Evolutionary conservation across 1,284 basidiomycete species (phyloP), one percentile per base, ranked within the genome.

Genomic region (Laetiporus sulphureus): DNA sequence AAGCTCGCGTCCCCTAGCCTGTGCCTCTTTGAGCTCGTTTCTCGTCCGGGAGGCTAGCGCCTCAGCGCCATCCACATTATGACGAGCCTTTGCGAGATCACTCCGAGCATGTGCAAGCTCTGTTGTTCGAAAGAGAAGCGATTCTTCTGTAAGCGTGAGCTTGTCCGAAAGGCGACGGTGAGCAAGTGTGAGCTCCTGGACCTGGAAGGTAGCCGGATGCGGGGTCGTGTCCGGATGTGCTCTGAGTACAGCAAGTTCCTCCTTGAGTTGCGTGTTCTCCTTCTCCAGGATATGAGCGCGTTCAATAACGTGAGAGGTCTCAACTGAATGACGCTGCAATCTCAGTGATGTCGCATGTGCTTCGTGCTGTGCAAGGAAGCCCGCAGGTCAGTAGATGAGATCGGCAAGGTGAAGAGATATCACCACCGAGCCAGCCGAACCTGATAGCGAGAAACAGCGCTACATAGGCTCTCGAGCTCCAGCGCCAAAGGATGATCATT

Each of bases 101-200:
- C 62, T 66, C 18, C 64, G 65, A 1, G 65, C 59, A 30, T 65
- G 52, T 0, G 65, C 56, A 0, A 80, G 60, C 20, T 80, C 71
- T 0, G 64, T 64, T 0, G 71, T 77, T n/a, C 72, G 72, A 5
- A 63, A 54, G 11, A 72, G 57, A 1, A 85, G 64, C 2, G 68
- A 55, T 10, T 71, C 63, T 55, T 86, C 83, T 0, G 77, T 75
- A 3, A 69, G 53, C 0, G 71, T 68, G 13, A 84, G 68, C 57
- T 85, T 79, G 57, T 83, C 78, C 3, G 78, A 83, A 23, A 83
- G 65, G n/a, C 72, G 72, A 10, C 83, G 70, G 24, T 84, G 69
- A 0, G 81, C 76, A 3, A 86, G 68, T 0, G 78, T 76, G 40
- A 86, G 68, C 46, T 85, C 76, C 32, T 77, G 72, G 5, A 74